These are phyloP conservation scores for Starmerella ratchasimensis DNA, from an alignment of 805 yeast genomes.

Conservation along the genomic window DNA sequence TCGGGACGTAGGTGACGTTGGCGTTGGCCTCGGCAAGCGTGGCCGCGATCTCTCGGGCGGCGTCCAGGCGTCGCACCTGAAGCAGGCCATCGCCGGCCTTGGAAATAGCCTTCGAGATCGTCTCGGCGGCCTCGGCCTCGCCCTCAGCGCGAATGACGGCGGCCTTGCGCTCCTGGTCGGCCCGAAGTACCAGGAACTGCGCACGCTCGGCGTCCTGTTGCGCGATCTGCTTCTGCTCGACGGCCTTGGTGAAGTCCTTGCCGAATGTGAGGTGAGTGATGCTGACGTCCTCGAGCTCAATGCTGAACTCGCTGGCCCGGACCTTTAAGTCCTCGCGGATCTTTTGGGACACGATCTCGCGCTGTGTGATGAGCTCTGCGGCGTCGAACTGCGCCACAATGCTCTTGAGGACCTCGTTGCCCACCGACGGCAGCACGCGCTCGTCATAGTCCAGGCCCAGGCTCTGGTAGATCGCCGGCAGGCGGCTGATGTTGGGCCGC, in stretches of 20 bases:
- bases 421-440: constrained; percentile 82
- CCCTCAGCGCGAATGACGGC: constrained; percentile 95
- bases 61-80: constrained; percentile 88
- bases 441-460: constrained; percentile 92
- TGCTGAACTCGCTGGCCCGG: constrained; percentile 80
- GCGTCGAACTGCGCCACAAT: constrained; percentile 92
- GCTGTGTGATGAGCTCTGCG: constrained; percentile 90
- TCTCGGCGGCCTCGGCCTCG: constrained; percentile 97
- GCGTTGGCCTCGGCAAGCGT: constrained; percentile 64
- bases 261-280: constrained; percentile 98
- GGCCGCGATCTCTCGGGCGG: constrained; percentile 86
- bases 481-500: constrained; percentile 73
- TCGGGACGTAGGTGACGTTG: constrained; percentile 81
- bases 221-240: constrained; percentile 96
- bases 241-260: constrained; percentile 91
- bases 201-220: constrained; percentile 99
- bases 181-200: constrained; percentile 79
- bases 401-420: constrained; percentile 78
- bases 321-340: constrained; percentile 73
- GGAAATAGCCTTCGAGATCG: constrained; percentile 78
- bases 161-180: constrained; percentile 95
- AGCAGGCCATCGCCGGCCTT: constrained; percentile 94
- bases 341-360: constrained; percentile 83
- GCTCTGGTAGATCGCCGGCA: constrained; percentile 80
- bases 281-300: constrained; percentile 88